Base-by-base conservation (phyloP, 1,284 basidiomycete genomes). In the Blastosporella zonata region DNA sequence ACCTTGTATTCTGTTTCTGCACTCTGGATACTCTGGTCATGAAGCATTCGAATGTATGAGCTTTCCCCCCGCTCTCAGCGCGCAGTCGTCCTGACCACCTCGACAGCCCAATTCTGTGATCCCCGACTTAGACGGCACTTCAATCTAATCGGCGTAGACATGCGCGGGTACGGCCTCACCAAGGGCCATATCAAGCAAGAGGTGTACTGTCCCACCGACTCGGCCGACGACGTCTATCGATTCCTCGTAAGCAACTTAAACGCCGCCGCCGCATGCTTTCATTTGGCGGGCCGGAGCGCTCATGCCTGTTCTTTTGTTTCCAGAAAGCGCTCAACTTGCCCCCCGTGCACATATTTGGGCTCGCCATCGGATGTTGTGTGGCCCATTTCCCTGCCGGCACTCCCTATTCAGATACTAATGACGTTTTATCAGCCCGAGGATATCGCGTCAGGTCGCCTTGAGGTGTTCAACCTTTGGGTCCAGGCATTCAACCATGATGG, bases 271-370 rank as follows among this genome's bases (percentile, higher is more conserved):
- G 6, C 12, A 33, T 42, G 18, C 27, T 49, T 46, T 43, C 41
- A 41, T 35, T 22, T 33, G 12, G 22, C 15, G 29, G 37, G 29
- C 23, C 31, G 7, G 12, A 31, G 15, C 33, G 25, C 37, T 44
- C 12, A 46, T 10, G 33, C 25, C 1, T 27, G 6, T 33, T 12
- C 36, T 36, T 42, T 29, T 29, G 13, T 37, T 40, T 45, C 37
- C 36, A 71, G 70, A 62, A 65, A 41, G 66, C 66, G 4, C 54
- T 72, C 17, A 53, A 59, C 18, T 51, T 73, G 6, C 67, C 69
- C 13, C 60, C 67, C 0, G 62, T 63, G 25, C 71, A 73, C 55
- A 53, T 73, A 41, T 68, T 71, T 43, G 71, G 68, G 2, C 55
- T 72, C 12, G 66, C 68, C 1, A 66, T 69, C 39, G 70, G 71